Evolutionary conservation across 2,329 filamentous ascomycete genomes (phyloP).

Genomic region (Xylariaceae sp.): DNA sequence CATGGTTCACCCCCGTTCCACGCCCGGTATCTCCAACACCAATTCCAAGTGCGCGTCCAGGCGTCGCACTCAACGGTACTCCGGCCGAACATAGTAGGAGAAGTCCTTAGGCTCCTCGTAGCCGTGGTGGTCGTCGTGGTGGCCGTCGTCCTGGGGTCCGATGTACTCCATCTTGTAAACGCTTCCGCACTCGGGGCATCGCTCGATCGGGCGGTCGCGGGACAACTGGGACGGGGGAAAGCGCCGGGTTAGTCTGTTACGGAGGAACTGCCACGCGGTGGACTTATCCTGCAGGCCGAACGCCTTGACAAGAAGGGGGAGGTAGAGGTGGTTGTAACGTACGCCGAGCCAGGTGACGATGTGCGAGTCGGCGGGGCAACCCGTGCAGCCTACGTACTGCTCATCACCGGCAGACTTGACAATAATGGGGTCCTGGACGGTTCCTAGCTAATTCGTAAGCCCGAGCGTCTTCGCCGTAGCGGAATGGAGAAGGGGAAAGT

Average conservation of each 20-base stretch:
- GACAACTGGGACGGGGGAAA: slow-evolving; percentile 57
- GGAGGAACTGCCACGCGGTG: background rate
- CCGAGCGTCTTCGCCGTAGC: slow-evolving; percentile 12
- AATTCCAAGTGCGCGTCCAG: background rate
- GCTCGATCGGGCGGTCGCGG: slow-evolving; percentile 84
- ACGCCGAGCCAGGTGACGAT: slow-evolving; percentile 85
- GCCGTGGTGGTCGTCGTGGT: slow-evolving; percentile 53
- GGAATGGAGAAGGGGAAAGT: background rate
- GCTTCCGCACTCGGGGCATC: slow-evolving; percentile 94
- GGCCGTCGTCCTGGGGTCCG: slow-evolving; percentile 71
- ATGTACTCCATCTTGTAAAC: slow-evolving; percentile 98
- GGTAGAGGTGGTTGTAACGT: slow-evolving; percentile 39
- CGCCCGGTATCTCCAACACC: background rate
- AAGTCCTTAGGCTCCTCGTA: slow-evolving; percentile 91
- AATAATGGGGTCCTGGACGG: slow-evolving; percentile 81
- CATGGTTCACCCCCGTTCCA: slow-evolving; percentile 1
- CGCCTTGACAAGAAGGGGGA: background rate
- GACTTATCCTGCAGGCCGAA: background rate
- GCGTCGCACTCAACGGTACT: slow-evolving; percentile 70
- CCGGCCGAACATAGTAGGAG: slow-evolving; percentile 89
- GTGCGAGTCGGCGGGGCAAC: slow-evolving; percentile 89
- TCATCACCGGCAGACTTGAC: slow-evolving; percentile 92
- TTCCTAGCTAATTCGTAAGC: slow-evolving; percentile 54
- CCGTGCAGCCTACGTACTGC: slow-evolving; percentile 96
- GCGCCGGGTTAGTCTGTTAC: slow-evolving; percentile 12